A percentile compares a stretch with the other conserved stretches of the same genome.
These are phyloP conservation scores for Diaporthe sp. DNA, from an alignment of 2,329 filamentous ascomycete species.

Conservation along the genomic window DNA sequence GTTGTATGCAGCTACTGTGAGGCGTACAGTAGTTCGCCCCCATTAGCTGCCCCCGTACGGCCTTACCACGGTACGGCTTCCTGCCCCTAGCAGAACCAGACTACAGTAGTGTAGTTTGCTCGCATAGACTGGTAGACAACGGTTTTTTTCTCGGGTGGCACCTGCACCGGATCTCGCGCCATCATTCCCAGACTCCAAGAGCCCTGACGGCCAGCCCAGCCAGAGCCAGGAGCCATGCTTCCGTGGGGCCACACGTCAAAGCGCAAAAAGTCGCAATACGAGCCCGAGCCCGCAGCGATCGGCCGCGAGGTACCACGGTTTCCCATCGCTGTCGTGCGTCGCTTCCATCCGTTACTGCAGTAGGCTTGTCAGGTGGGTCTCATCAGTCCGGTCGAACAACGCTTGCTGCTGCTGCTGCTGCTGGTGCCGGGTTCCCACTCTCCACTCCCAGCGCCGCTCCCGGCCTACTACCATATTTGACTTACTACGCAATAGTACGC, in stretches of 20 bases:
- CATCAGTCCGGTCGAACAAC: not conserved
- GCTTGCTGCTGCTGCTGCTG: not conserved
- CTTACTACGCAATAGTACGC: not conserved
- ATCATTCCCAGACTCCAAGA: not conserved
- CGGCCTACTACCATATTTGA: not conserved
- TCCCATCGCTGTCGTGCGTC: not conserved
- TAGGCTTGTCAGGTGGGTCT: not conserved
- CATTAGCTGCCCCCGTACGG: not conserved
- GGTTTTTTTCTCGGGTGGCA: not conserved
- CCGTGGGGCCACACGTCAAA: conserved; percentile 6
- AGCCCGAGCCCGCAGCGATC: not conserved
- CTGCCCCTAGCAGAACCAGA: not conserved
- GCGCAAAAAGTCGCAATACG: not conserved
- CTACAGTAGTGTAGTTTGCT: not conserved
- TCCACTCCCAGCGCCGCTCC: not conserved
- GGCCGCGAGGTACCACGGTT: conserved; percentile 4
- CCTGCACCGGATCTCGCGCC: not conserved
- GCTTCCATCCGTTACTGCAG: not conserved
- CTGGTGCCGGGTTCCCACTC: not conserved
- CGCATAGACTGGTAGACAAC: not conserved
- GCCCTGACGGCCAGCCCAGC: not conserved
- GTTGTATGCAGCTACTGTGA: conserved; percentile 20
- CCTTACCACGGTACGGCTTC: not conserved
- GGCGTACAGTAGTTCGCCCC: not conserved
- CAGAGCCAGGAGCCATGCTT: not conserved